These are phyloP conservation scores for Pythium biforme DNA, from an alignment of 352 stramenopile genomes.

Conservation along the genomic window DNA sequence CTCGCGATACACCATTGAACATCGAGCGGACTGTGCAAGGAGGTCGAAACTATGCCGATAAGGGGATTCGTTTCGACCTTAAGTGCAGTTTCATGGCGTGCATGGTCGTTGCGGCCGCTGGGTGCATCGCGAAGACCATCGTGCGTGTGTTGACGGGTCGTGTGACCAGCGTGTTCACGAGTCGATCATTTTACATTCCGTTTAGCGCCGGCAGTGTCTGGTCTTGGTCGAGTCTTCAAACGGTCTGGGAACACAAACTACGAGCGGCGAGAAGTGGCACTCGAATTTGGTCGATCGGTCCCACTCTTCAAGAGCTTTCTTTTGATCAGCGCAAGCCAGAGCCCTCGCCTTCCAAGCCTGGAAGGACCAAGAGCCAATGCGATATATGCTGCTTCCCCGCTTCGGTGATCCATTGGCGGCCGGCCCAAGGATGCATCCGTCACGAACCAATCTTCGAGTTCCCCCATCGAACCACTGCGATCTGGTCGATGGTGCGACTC, in stretches of 20 bases:
- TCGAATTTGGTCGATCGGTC: neutral
- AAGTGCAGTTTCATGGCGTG: neutral
- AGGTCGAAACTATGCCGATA: neutral
- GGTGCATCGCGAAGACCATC: neutral
- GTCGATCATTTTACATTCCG: neutral
- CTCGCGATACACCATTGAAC: neutral
- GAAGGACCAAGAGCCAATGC: neutral
- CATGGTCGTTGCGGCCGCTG: neutral
- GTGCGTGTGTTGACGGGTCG: neutral
- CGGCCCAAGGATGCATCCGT: neutral
- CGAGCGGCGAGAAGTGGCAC: neutral
- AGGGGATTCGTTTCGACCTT: conserved; percentile 8
- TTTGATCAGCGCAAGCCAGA: neutral
- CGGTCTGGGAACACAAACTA: neutral
- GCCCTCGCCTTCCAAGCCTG: neutral
- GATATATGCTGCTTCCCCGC: neutral
- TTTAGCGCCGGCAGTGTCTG: neutral
- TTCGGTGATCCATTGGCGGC: neutral
- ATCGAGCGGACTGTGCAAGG: neutral
- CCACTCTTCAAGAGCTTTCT: neutral
- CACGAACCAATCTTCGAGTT: conserved; percentile 9
- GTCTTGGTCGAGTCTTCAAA: neutral
- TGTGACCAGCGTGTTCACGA: neutral
- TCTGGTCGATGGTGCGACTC: conserved; percentile 18
- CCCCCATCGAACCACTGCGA: neutral